A percentile compares a stretch with the other conserved stretches of the same genome.
phyloP scores from a whole-genome alignment of 345 rosid genomes.

The Brassica carinata region DNA sequence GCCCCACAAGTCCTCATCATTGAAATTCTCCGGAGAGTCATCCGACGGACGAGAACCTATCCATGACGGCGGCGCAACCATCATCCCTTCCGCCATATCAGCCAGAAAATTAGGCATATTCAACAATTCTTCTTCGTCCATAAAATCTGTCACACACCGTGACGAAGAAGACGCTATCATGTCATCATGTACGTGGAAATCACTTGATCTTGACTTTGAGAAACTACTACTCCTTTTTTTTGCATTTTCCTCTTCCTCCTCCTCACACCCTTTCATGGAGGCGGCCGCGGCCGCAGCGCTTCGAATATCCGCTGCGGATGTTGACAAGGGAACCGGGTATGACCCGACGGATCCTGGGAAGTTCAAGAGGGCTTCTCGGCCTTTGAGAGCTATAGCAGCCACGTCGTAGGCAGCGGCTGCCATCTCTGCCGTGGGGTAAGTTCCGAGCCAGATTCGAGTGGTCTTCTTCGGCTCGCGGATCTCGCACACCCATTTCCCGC shows the following conservation, averaged over 20 bases:
- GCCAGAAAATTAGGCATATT: conserved; percentile 82
- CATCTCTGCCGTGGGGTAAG: conserved; percentile 79
- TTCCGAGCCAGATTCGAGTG: conserved; percentile 92
- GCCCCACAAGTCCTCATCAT: conserved; percentile 78
- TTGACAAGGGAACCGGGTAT: conserved; percentile 69
- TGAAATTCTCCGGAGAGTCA: conserved; percentile 63
- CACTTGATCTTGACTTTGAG: neutral
- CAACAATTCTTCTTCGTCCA: conserved; percentile 79
- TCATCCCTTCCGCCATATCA: conserved; percentile 94
- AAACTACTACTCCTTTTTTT: neutral
- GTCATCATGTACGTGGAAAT: neutral
- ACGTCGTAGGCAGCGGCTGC: conserved; percentile 91
- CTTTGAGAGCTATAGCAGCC: conserved; percentile 82
- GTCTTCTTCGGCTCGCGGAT: conserved; percentile 89
- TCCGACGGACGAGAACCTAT: conserved; percentile 51
- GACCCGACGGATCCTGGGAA: conserved; percentile 55
- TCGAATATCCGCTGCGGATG: conserved; percentile 63
- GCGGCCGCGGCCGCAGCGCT: conserved; percentile 71
- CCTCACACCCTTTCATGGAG: conserved; percentile 34
- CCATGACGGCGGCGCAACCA: conserved; percentile 81
- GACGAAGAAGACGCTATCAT: conserved; percentile 20
- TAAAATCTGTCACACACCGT: conserved; percentile 42
- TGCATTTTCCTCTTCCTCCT: conserved; percentile 1
- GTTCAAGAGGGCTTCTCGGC: conserved; percentile 62
- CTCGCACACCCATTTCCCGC: conserved; percentile 93